Percentiles rank a stretch among this genome's conserved stretches.
These are phyloP conservation scores for Cucumis variabilis DNA, from an alignment of 331 rosid species.

Conservation along the genomic window DNA sequence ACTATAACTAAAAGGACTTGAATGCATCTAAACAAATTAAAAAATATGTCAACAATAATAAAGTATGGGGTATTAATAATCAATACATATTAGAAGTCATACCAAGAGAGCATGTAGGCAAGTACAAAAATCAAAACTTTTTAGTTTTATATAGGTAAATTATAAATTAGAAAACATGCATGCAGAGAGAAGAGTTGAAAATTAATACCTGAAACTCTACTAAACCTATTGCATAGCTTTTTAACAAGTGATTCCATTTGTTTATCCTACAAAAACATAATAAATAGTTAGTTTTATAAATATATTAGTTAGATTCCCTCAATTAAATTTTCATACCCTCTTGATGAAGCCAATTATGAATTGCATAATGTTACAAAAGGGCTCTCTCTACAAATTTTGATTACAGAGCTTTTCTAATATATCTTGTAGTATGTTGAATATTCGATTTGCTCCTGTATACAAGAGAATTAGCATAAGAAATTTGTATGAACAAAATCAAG, in stretches of 20 bases:
- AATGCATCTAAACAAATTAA: not conserved
- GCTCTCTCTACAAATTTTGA: constrained; percentile 74
- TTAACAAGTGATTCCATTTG: constrained; percentile 98
- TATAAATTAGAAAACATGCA: not conserved
- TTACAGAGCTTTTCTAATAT: constrained; percentile 86
- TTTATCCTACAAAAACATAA: constrained; percentile 70
- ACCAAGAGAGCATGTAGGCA: not conserved
- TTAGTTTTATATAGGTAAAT: not conserved
- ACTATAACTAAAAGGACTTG: not conserved
- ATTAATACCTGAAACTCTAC: constrained; percentile 79
- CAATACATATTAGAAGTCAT: not conserved
- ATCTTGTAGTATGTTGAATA: constrained; percentile 95
- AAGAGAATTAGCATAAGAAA: constrained; percentile 22
- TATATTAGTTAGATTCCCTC: constrained; percentile 30
- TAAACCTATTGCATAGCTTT: constrained; percentile 92
- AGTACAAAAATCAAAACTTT: not conserved
- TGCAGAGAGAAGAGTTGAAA: not conserved
- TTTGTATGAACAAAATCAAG: not conserved
- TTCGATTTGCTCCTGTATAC: constrained; percentile 84
- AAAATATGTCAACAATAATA: not conserved
- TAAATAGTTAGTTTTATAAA: constrained; percentile 32
- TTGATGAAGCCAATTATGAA: constrained; percentile 91
- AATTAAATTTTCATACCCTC: constrained; percentile 59
- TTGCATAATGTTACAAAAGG: constrained; percentile 95
- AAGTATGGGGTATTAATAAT: not conserved